These are phyloP conservation scores for Leersia perrieri DNA, from an alignment of 176 grass and related monocot genomes.

Conservation along the genomic window DNA sequence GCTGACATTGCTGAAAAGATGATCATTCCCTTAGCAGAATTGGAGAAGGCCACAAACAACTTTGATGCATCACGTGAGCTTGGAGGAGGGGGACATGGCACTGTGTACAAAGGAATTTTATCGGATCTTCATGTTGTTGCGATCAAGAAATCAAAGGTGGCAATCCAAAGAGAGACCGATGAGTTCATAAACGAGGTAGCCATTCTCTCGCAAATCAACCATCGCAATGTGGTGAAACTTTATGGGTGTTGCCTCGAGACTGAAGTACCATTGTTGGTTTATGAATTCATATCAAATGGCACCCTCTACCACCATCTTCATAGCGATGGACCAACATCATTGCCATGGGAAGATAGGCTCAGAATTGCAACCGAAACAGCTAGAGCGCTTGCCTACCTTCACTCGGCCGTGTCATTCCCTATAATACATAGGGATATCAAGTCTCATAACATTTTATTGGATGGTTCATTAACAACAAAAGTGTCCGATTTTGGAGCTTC, in stretches of 20 bases:
- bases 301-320: neutral
- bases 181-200: conserved; percentile 3
- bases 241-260: conserved; percentile 22
- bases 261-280: neutral
- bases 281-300: conserved; percentile 7
- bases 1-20: neutral
- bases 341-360: neutral
- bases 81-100: neutral
- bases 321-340: neutral
- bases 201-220: neutral
- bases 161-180: neutral
- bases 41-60: conserved; percentile 8
- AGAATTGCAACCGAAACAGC: neutral
- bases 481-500: neutral
- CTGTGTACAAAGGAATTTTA: neutral
- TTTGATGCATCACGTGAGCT: neutral
- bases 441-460: neutral
- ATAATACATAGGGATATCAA: neutral
- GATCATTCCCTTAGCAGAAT: neutral
- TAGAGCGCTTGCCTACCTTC: neutral
- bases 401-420: neutral
- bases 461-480: neutral
- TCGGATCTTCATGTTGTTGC: neutral
- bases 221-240: neutral
- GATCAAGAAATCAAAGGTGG: neutral